Evolutionary conservation across 129 eudicot genomes (phyloP), one percentile per base, ranked within the genome.

Genomic region (Flaveria bidentis): DNA sequence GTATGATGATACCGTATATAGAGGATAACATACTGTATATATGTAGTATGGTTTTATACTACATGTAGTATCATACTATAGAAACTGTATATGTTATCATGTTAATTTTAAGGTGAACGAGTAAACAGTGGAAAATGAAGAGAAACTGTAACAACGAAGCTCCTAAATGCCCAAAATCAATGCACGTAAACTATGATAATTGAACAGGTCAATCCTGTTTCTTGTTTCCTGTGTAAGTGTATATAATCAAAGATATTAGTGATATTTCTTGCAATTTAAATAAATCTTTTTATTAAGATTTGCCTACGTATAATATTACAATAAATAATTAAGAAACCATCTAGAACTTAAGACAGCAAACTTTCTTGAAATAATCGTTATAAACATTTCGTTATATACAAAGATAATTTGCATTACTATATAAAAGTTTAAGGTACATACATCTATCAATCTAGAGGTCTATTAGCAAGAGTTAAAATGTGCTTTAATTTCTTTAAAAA

Each of bases 321-420:
- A 36, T 36, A 36, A 36, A 36, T 61, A 26, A 61, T 61, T 61
- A 61, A 61, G n/a, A 41, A 13, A 26, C 13, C 23, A 0, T 33
- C 14, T 6, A 67, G 51, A 72, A 17, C 36, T 6, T 18, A 49
- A 75, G 52, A 47, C 63, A 66, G 66, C 64, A 64, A 30, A 18
- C 1, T 45, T 61, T 46, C 72, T 63, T 75, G 79, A 17, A 63
- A 46, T 63, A 26, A 63, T 75, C 79, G 79, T 17, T 26, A 47
- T 0, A n/a, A n/a, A 15, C 62, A 17, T 63, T 46, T 75, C 18
- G 72, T 49, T 63, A 9, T 46, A 18, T 75, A 63, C 36, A 63
- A 47, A 28, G 36, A 49, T 15, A 45, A 45, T 2, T 14, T 39
- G 10, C 9, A 20, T 25, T 22, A 6, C 7, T 75, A 75, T 75